Evolutionary conservation across 2,329 filamentous ascomycete species (phyloP).

Genomic region (Talaromyces marneffei): DNA sequence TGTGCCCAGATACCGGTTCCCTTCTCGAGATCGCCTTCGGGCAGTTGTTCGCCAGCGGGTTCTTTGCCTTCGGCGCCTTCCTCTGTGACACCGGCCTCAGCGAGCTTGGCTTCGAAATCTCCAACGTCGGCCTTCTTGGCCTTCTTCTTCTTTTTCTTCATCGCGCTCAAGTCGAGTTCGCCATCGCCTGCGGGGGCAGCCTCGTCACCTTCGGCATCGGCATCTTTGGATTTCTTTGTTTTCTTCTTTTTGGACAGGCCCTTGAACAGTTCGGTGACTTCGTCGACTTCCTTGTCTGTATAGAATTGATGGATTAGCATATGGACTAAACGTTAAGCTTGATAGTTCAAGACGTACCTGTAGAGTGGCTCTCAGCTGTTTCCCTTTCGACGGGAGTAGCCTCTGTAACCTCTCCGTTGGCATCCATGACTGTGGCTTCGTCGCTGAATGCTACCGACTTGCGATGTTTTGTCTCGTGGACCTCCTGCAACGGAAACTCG

Average conservation of each 20-base stretch:
- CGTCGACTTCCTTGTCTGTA: conserved; percentile 55
- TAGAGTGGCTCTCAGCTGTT: conserved; percentile 72
- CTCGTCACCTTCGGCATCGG: conserved; percentile 45
- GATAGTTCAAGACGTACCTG: conserved; percentile 47
- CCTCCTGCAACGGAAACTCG: conserved; percentile 33
- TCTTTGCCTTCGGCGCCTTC: conserved; percentile 54
- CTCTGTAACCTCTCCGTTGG: conserved; percentile 78
- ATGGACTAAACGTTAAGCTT: too few species aligned
- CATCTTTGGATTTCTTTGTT: conserved; percentile 51
- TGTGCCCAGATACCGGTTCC: conserved; percentile 90
- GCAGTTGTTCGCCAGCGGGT: conserved; percentile 50
- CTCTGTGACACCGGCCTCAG: conserved; percentile 54
- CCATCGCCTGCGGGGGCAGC: conserved; percentile 47
- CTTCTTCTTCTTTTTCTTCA: conserved; percentile 87
- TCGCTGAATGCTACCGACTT: conserved; percentile 94
- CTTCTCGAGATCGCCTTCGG: conserved; percentile 71
- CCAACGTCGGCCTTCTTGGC: conserved; percentile 53
- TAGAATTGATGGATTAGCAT: neutral
- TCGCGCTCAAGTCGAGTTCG: conserved; percentile 60
- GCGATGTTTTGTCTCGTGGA: conserved; percentile 58
- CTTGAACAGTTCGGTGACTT: conserved; percentile 63
- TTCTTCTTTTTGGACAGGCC: conserved; percentile 71
- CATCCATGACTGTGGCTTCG: conserved; percentile 79
- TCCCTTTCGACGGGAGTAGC: conserved; percentile 65
- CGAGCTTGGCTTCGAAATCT: conserved; percentile 64